Evolutionary conservation across 2,329 filamentous ascomycete genomes (phyloP), one percentile per base, ranked within the genome.

Genomic region (Botrytis medusae): DNA sequence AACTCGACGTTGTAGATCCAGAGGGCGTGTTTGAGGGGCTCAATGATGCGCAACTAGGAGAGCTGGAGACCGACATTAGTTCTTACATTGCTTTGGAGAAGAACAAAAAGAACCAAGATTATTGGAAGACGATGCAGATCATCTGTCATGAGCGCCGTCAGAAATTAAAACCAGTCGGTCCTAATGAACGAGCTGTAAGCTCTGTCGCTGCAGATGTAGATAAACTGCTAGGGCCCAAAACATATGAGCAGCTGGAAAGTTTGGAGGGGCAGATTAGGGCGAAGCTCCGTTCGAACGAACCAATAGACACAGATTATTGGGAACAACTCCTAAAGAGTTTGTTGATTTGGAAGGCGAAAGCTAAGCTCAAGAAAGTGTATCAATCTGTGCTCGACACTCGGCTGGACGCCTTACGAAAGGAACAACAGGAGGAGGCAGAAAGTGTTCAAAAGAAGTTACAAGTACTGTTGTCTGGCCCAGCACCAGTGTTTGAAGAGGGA

Each of bases 281-380:
- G 25, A 99, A 99, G 84, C 85, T 99, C 65, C 87, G 91, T 70
- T 97, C 94, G 12, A 91, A 97, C 80, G 95, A 98, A 80, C 77
- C 78, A 57, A 95, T 99, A 77, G 96, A 99, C 82, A 94, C 93
- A 3, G 96, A 99, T 83, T 99, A 98, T 82, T 99, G 96, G 96
- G 94, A 97, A 81, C 93, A 97, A 81, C 86, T 99, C 25, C 86
- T 99, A 75, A 91, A 91, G 77, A 97, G 91, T 80, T 85, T 99
- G 75, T 86, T 92, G 10, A 90, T 97, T 1, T 98, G 93, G 90
- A 98, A 98, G 84, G 94, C 96, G 48, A 94, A 93, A 81, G 94
- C 94, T 2, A 94, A 92, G 81, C 84, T 99, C 71, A 90, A 90
- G 77, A 91, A 89, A 75, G 90, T 98, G 25, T 95, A 91, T 77